Conservation (phyloP, 1,284 basidiomycete species). For the Ceratobasidium papillatum region DNA sequence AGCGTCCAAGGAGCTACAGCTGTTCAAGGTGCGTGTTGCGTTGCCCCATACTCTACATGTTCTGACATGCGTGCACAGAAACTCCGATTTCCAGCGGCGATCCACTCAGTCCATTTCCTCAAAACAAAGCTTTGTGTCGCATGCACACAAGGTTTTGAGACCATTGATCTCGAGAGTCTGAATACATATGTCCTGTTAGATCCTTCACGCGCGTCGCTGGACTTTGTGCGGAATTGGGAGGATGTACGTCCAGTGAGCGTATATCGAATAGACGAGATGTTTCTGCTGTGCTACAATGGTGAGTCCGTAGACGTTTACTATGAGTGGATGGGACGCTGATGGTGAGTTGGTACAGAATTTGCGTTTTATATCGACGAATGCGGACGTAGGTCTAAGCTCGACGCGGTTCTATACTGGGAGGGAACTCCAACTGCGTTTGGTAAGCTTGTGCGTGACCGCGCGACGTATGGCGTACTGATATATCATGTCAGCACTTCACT, state of each 20-base stretch:
- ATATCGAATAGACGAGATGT: constrained; percentile 96
- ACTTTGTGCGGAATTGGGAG: constrained; percentile 92
- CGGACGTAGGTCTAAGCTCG: constrained; percentile 88
- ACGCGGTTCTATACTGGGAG: constrained; percentile 98
- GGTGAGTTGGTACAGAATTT: constrained; percentile 73
- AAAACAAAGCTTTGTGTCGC: constrained; percentile 98
- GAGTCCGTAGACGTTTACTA: constrained; percentile 49
- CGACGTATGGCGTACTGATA: neutral
- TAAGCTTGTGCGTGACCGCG: constrained; percentile 54
- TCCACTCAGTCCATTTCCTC: constrained; percentile 95
- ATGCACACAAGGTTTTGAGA: constrained; percentile 98
- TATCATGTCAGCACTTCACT: constrained; percentile 78
- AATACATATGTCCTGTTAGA: constrained; percentile 97
- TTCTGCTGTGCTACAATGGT: constrained; percentile 98
- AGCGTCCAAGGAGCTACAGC: no score
- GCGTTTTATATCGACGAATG: constrained; percentile 99
- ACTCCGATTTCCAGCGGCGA: constrained; percentile 98
- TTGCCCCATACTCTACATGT: neutral
- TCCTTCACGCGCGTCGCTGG: constrained; percentile 88
- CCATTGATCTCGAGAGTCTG: constrained; percentile 96
- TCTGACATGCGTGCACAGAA: constrained; percentile 63
- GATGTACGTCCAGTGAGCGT: constrained; percentile 94
- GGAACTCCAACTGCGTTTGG: constrained; percentile 93
- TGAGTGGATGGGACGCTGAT: constrained; percentile 27
- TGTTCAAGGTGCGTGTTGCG: constrained; percentile 80